Conservation (phyloP, 1,284 basidiomycete genomes). For the Cryptococcus sp. region DNA sequence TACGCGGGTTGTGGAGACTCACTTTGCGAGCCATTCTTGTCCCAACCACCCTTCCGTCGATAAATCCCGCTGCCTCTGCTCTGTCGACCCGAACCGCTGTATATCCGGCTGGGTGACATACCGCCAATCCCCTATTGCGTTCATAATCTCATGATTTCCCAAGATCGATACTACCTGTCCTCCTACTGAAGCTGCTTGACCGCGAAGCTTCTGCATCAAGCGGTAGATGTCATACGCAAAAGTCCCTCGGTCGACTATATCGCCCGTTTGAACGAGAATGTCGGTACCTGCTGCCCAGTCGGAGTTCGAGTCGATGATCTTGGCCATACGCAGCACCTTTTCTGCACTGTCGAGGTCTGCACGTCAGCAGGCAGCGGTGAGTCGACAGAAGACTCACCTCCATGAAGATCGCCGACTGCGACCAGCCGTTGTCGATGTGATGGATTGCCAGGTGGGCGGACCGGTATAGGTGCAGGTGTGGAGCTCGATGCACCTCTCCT, state of each 20-base stretch:
- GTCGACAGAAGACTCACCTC: slow-evolving; percentile 26
- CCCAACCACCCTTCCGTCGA: slow-evolving; percentile 72
- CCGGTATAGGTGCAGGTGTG: background rate
- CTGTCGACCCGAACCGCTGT: slow-evolving; percentile 66
- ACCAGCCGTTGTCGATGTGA: slow-evolving; percentile 48
- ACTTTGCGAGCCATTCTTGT: slow-evolving; percentile 71
- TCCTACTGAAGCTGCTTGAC: slow-evolving; percentile 62
- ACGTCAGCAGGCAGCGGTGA: background rate
- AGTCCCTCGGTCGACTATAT: slow-evolving; percentile 85
- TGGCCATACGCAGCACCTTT: slow-evolving; percentile 68
- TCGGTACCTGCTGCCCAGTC: slow-evolving; percentile 73
- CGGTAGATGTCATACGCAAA: slow-evolving; percentile 76
- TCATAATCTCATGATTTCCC: slow-evolving; percentile 70
- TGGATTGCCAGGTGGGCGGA: slow-evolving; percentile 3
- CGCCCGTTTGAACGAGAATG: slow-evolving; percentile 85
- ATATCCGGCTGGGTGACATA: slow-evolving; percentile 78
- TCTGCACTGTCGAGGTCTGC: slow-evolving; percentile 60
- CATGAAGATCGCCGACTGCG: slow-evolving; percentile 76
- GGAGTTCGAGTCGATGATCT: slow-evolving; percentile 58
- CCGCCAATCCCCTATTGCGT: slow-evolving; percentile 83
- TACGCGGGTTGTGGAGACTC: slow-evolving; percentile 5
- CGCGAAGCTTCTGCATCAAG: slow-evolving; percentile 75
- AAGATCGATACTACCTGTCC: slow-evolving; percentile 69
- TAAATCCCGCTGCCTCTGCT: slow-evolving; percentile 61
- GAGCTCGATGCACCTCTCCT: no score